Percentiles rank a stretch among this genome's conserved stretches.
Evolutionary conservation across 108 stramenopile genomes (phyloP).

Genomic region (Aurantiochytrium sp.): DNA sequence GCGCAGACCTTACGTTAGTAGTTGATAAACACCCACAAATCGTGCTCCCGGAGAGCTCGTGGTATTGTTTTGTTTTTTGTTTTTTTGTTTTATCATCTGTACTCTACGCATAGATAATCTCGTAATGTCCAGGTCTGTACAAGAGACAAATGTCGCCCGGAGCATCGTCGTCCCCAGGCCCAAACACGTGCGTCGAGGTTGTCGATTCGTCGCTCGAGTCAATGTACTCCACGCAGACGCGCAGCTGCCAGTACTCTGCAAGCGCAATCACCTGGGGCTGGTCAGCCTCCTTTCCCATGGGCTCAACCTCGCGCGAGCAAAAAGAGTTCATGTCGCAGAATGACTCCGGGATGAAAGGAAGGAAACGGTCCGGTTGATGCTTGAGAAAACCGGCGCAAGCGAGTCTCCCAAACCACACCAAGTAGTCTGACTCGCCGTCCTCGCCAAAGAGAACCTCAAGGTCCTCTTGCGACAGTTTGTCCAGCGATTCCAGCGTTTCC

Average conservation of each 20-base stretch:
- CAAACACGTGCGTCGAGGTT: not conserved
- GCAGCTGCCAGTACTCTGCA: slow-evolving; percentile 36
- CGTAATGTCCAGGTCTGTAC: slow-evolving; percentile 39
- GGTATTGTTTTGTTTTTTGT: not conserved
- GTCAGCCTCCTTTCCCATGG: slow-evolving; percentile 55
- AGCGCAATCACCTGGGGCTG: slow-evolving; percentile 37
- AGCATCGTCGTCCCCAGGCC: slow-evolving; percentile 12
- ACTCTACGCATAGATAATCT: slow-evolving; percentile 16
- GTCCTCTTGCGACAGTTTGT: slow-evolving; percentile 18
- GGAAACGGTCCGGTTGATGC: slow-evolving; percentile 34
- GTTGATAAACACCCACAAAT: too few species aligned
- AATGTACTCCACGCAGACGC: slow-evolving; percentile 45
- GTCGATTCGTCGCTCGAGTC: slow-evolving; percentile 7
- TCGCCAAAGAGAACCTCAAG: slow-evolving; percentile 29
- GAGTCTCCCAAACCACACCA: slow-evolving; percentile 45
- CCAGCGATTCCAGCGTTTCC: slow-evolving; percentile 27
- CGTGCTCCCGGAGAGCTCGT: too few species aligned
- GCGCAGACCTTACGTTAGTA: too few species aligned
- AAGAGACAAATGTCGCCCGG: slow-evolving; percentile 7
- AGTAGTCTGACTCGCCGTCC: slow-evolving; percentile 26
- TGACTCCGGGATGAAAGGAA: slow-evolving; percentile 6
- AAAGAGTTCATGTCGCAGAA: slow-evolving; percentile 26
- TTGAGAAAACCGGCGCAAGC: slow-evolving; percentile 40
- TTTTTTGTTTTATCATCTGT: not conserved
- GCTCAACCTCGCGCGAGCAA: slow-evolving; percentile 52